Evolutionary conservation across 371 early-diverging fungal genomes (phyloP), one percentile per base, ranked within the genome.

Genomic region (Apophysomyces elegans): DNA sequence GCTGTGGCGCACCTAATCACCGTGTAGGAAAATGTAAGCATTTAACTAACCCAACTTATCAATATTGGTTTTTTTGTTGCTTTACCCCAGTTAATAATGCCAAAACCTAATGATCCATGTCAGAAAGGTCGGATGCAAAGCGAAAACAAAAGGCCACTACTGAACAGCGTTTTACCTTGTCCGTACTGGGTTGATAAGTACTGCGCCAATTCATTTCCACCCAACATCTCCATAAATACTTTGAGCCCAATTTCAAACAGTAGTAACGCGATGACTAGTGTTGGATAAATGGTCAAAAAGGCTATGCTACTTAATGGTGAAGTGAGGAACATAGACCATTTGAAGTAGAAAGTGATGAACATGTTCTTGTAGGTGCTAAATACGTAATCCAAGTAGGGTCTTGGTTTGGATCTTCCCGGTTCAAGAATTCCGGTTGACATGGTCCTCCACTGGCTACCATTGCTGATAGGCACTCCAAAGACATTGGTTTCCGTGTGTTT

Each of bases 81-180:
- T n/a, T 69, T 71, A 76, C 77, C 75, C 79, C 79, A 79, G 64
- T 76, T 79, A 26, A 74, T 70, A 9, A 74, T 62, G 14, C 77
- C 62, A 47, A 76, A 70, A 16, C 65, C 77, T 77, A 64, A 21
- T 38, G 21, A 6, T 2, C 1, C 32, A 26, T 26, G 32, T 5
- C 59, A 11, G 21, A 6, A 16, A 26, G 26, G 13, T 41, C 5
- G 13, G 41, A 41, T 41, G 13, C 13, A 8, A 1, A 11, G 41
- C 2, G 8, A 41, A 11, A 41, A 41, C 8, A 8, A 41, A 11
- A 41, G 1, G 41, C 11, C 8, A 13, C 41, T 41, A 41, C 13
- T 8, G 41, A 11, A 35, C 32, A 26, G 11, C 5, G 1, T 7
- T 45, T 56, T 58, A 66, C 71, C 71, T 56, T 70, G 56, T 21